Conservation (phyloP, 768 basidiomycete species). For the Cubamyces lactineus region DNA sequence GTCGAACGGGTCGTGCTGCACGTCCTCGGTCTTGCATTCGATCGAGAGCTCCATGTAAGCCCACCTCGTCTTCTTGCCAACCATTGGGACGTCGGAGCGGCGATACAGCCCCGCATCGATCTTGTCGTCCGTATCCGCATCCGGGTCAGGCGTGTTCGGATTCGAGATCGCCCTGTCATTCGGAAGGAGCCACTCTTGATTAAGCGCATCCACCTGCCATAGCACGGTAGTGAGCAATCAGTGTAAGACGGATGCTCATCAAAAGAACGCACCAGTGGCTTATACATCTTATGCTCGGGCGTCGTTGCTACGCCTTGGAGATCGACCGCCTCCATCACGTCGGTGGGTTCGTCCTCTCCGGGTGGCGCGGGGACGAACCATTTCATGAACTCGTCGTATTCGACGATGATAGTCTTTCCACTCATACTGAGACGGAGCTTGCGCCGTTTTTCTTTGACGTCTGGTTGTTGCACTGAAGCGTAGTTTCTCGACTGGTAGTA, state of each 20-base stretch:
- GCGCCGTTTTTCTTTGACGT: not conserved
- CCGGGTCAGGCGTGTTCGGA: not conserved
- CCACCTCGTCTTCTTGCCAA: not conserved
- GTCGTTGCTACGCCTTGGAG: not conserved
- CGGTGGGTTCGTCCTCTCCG: not conserved
- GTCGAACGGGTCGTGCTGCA: not conserved
- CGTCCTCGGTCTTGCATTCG: not conserved
- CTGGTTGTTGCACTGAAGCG: not conserved
- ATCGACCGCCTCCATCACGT: not conserved
- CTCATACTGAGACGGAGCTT: not conserved
- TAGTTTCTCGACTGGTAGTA: not conserved
- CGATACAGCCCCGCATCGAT: not conserved
- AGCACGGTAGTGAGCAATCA: no score
- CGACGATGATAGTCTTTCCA: not conserved
- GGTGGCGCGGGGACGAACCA: not conserved
- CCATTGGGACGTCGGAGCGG: not conserved
- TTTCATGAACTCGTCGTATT: not conserved
- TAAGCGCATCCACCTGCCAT: not conserved
- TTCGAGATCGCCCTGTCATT: not conserved
- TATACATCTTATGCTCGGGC: not conserved
- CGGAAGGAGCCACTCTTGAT: not conserved
- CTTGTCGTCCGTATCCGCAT: not conserved
- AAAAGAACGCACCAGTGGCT: not conserved
- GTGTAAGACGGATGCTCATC: no score
- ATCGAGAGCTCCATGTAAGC: not conserved